Base-by-base conservation (phyloP, 1,139 yeast species). In the Saccharomyces hybrid region DNA sequence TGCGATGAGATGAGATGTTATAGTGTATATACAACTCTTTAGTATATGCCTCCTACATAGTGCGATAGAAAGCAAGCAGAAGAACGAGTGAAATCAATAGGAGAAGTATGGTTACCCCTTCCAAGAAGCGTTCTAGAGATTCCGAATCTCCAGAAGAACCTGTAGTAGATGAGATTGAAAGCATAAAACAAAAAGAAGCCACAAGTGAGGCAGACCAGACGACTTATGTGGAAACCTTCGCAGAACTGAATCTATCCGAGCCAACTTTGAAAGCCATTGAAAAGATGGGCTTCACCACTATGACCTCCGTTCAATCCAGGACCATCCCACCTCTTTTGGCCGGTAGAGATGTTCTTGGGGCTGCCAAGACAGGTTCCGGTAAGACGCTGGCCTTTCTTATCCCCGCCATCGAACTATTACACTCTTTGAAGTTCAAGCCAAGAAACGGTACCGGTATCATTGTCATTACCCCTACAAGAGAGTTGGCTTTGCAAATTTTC, bases 291-390 rank as follows among this genome's bases (percentile, higher is more conserved):
- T 91, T 91, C 74, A 77, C 81, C 19, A 85, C 77, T 56, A 88
- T 91, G 97, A 93, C 99, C 4, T 81, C 85, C 57, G 97, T 91
- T 12, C 99, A 91, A 73, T 87, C 95, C 41, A 84, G 90, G 71
- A 89, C 98, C 14, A 91, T 91, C 56, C 98, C 98, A 7, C 97
- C 98, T 14, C 77, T 93, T 61, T 76, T 91, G 63, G 97, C 98
- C 0, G 98, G 99, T 48, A 82, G 91, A 64, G 98, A 91, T 73
- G 97, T 91, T 27, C 79, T 91, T 55, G 98, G 97, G 62, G 97
- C 98, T 53, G 99, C 99, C 55, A 91, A 93, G 74, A 93, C 99
- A 1, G 99, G 99, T 50, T 90, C 97, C 1, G 99, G 99, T 71
- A 93, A 93, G 75, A 93, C 99, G 0, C 77, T 95, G 60, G 98